Percentiles rank a stretch among this genome's conserved stretches.
Conservation (phyloP, 2,329 filamentous ascomycete genomes). For the Colletotrichum trifolii region DNA sequence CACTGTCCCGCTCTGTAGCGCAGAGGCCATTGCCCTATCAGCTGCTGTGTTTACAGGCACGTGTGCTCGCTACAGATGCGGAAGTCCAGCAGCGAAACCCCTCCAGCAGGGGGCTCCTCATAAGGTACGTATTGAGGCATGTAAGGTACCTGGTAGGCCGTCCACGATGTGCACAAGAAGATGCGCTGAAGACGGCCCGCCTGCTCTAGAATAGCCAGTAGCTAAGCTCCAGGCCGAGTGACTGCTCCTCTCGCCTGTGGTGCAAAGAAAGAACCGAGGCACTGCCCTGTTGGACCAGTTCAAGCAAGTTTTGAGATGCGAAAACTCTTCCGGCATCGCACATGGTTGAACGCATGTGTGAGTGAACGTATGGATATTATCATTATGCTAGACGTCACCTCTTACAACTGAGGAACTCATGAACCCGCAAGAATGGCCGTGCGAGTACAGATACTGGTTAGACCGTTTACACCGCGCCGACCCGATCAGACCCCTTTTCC, state of each 20-base stretch:
- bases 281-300: background rate
- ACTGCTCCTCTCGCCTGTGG: no score
- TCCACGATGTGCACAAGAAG: no score
- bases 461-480: slow-evolving; percentile 5
- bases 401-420: background rate
- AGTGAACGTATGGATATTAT: slow-evolving; percentile 24
- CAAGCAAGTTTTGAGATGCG: no score
- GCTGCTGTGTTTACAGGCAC: slow-evolving; percentile 30
- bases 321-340: no score
- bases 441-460: no score
- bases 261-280: slow-evolving; percentile 2
- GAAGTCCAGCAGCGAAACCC: slow-evolving; percentile 22
- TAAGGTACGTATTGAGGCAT: background rate
- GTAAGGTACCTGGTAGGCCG: no score
- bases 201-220: no score
- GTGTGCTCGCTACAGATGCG: slow-evolving; percentile 35
- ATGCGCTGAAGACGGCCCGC: no score
- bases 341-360: background rate
- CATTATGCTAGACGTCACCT: slow-evolving; percentile 27
- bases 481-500: background rate
- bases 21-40: slow-evolving; percentile 38
- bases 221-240: no score
- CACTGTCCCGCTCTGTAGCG: slow-evolving; percentile 26
- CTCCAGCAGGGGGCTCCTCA: slow-evolving; percentile 4
- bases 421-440: background rate